Base-by-base conservation (phyloP, 192 early-diverging fungal species). In the Backusella westeae region DNA sequence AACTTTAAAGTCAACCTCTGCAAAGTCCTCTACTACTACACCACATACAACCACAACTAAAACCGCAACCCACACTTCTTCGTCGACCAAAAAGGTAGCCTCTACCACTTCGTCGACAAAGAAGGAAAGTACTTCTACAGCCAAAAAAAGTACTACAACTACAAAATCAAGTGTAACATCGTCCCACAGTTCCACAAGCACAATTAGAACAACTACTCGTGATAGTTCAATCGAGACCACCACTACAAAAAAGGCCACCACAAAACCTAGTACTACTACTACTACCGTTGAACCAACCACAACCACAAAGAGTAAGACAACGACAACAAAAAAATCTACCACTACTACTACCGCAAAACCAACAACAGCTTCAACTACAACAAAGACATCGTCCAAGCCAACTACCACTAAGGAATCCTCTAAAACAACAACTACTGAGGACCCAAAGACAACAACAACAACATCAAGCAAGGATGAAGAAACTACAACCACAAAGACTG, bases 151-250 rank as follows among this genome's bases (percentile, higher is more conserved):
- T 63, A 63, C 56, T 63, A 63, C 53, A 56, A 56, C 53, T 56
- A 56, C 56, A 63, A 63, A 63, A 63, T 63, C 56, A 63, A 26
- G 56, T 63, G 56, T 63, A 63, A 63, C 56, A 63, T 63, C 56
- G 56, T 29, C 56, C 21, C 56, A 63, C 23, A 63, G 56, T 63
- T 63, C 23, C 56, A 63, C 56, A 29, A 63, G 56, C 23, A 12
- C 56, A 63, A 63, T 63, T 63, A 63, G 56, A 63, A 12, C 56
- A 63, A 63, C 56, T 63, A 63, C 56, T 63, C 56, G 56, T 63
- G 56, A 63, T 63, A 63, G 56, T n/a, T 26, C 56, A 63, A 63
- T 63, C 56, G 56, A 63, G 56, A 63, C 56, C 56, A 29, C 56
- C 29, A 63, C 23, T 23, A 63, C 23, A 63, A 63, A 63, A 63